Conservation (phyloP, 2,329 filamentous ascomycete genomes). For the Colletotrichum spinosum region DNA sequence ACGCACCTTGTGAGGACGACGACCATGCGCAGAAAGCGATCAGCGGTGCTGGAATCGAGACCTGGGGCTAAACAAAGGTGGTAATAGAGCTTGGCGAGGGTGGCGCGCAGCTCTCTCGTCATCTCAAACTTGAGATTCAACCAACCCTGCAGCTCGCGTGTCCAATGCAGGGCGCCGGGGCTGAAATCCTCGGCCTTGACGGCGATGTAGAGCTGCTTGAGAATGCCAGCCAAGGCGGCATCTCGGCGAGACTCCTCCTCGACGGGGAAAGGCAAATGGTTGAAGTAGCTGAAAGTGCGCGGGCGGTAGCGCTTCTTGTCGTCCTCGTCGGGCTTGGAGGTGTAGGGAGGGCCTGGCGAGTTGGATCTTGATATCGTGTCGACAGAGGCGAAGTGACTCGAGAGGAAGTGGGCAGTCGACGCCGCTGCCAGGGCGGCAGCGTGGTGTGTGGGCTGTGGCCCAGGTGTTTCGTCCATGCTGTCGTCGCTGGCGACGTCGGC, state of each 20-base stretch:
- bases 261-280: slow-evolving; percentile 87
- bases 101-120: slow-evolving; percentile 83
- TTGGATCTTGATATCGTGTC: slow-evolving; percentile 87
- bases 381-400: slow-evolving; percentile 56
- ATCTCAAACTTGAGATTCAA: slow-evolving; percentile 97
- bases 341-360: slow-evolving; percentile 77
- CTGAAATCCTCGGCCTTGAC: slow-evolving; percentile 94
- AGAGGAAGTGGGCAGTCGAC: slow-evolving; percentile 51
- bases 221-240: slow-evolving; percentile 83
- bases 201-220: slow-evolving; percentile 93
- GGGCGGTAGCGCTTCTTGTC: slow-evolving; percentile 79
- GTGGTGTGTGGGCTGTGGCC: slow-evolving; percentile 50
- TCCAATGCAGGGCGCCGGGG: slow-evolving; percentile 95
- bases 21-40: slow-evolving; percentile 97
- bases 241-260: slow-evolving; percentile 85
- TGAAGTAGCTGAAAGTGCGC: slow-evolving; percentile 92
- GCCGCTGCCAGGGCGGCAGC: slow-evolving; percentile 45
- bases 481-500: too few relatives aligned
- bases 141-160: slow-evolving; percentile 94
- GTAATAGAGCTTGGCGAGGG: slow-evolving; percentile 91
- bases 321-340: slow-evolving; percentile 57
- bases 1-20: slow-evolving; percentile 92
- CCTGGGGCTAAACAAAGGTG: slow-evolving; percentile 92
- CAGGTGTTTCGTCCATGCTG: slow-evolving; percentile 47
- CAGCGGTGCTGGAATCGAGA: slow-evolving; percentile 82